Evolutionary conservation across 352 stramenopile species (phyloP), one percentile per base, ranked within the genome.

Genomic region (Phytophthora fragariaefolia): DNA sequence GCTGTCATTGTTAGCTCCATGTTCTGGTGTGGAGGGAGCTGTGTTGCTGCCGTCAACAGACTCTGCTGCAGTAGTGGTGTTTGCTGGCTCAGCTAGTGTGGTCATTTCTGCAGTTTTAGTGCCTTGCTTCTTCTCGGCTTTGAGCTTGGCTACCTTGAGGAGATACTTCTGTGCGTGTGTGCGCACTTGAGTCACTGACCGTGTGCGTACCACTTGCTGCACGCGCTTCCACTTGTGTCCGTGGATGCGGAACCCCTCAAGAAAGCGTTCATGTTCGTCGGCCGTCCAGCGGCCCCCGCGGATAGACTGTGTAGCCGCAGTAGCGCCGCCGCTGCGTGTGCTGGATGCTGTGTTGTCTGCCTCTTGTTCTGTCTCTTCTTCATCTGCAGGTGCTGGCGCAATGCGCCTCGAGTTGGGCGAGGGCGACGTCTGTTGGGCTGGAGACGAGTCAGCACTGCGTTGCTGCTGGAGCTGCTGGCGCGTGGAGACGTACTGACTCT

Each of bases 221-320:
- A 96, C 89, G 32, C 89, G 87, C 71, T 96, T 96, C 89, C 89
- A 96, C 74, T 96, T 95, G 79, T 96, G 87, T 20, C 89, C 89
- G 47, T 95, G 86, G 63, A 94, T 87, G 57, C 83, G 83, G 65
- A 96, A 96, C 28, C 89, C 89, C 22, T 88, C 80, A 8, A 96
- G 64, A 58, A 96, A 96, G 3, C 89, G 87, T 42, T 96, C 87
- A 60, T 96, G 87, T 60, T 96, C 89, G 28, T 96, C 87, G 0
- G 83, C 83, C 1, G 84, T 94, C 89, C 89, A 96, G 22, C 89
- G 85, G 0, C 89, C 89, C 15, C 87, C 89, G 10, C 89, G 89
- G 30, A 96, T 90, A 18, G 87, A 87, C 30, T 74, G 70, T 10
- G 58, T 63, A 9, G 42, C 30, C n/a, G n/a, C n/a, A n/a, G n/a